Conservation (phyloP, 345 rosid genomes). For the Gossypium mustelinum region DNA sequence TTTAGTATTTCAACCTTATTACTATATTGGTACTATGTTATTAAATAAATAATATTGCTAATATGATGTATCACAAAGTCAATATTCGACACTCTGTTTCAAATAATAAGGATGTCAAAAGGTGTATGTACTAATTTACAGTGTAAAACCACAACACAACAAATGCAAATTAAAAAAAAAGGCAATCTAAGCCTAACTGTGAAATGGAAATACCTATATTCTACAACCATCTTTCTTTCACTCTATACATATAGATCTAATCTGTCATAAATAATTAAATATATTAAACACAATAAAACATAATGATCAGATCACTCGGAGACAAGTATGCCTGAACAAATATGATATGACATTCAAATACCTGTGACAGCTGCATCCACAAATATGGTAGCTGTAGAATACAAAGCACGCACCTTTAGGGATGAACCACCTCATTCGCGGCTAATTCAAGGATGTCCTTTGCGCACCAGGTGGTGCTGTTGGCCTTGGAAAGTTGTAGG, state of each 20-base stretch:
- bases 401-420: constrained; percentile 11
- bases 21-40: too few species aligned
- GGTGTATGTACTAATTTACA: constrained; percentile 10
- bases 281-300: background rate
- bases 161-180: background rate
- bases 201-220: background rate
- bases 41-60: too few species aligned
- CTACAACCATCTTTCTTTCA: constrained; percentile 5
- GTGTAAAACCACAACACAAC: background rate
- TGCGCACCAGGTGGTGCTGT: constrained; percentile 71
- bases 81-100: background rate
- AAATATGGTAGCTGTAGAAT: background rate
- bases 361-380: background rate
- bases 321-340: background rate
- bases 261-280: background rate
- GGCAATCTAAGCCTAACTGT: background rate
- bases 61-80: too few species aligned
- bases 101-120: background rate
- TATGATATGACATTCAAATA: background rate
- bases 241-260: background rate
- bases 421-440: constrained; percentile 22
- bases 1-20: too few species aligned
- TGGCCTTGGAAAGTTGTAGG: constrained; percentile 54
- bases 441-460: constrained; percentile 49
- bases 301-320: background rate